These are phyloP conservation scores for Arthrobotrys megalospora DNA, from an alignment of 2,329 filamentous ascomycete species.

Conservation along the genomic window DNA sequence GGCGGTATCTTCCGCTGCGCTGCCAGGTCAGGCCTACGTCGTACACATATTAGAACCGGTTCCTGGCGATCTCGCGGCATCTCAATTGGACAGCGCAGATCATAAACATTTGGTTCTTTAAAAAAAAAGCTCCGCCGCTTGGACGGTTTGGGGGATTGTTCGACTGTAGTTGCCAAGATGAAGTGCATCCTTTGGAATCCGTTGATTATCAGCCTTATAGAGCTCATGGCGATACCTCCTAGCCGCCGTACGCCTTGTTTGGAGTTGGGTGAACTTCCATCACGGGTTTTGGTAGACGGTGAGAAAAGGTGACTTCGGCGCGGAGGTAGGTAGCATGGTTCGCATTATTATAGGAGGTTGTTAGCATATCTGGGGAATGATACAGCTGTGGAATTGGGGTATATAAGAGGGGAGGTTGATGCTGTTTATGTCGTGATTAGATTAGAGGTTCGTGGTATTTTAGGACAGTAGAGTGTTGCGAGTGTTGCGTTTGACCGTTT, in stretches of 20 bases:
- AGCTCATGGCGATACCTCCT: neutral
- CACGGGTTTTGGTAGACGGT: neutral
- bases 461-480: neutral
- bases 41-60: too few relatives aligned
- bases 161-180: neutral
- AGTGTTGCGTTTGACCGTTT: constrained; percentile 40
- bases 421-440: neutral
- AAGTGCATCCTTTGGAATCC: neutral
- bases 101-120: too few relatives aligned
- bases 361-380: neutral
- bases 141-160: neutral
- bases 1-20: too few relatives aligned
- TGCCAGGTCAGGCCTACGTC: too few relatives aligned
- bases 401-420: neutral
- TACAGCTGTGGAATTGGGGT: neutral
- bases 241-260: neutral
- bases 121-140: neutral
- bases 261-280: neutral
- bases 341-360: neutral
- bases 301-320: neutral
- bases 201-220: neutral
- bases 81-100: too few relatives aligned
- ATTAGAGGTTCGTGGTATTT: constrained; percentile 1
- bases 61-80: too few relatives aligned
- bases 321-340: neutral